phyloP scores from a whole-genome alignment of 257 asterid species.

The Forsythia viridissima region DNA sequence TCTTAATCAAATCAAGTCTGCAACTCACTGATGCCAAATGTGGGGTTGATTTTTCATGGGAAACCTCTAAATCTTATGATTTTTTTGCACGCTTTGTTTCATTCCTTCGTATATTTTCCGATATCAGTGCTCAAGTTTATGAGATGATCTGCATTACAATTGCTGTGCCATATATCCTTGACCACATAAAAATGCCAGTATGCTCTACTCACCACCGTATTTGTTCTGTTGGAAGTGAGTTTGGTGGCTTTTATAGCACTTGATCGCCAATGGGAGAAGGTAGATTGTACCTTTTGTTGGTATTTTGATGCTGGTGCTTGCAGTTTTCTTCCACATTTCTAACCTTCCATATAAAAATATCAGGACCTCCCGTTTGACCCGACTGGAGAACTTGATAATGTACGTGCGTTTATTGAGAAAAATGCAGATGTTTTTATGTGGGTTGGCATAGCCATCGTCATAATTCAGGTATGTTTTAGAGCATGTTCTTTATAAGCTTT shows the following conservation, averaged over 20 bases:
- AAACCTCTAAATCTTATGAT: neutral
- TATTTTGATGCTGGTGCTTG: constrained; percentile 17
- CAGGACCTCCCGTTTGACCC: constrained; percentile 84
- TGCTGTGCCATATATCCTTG: constrained; percentile 40
- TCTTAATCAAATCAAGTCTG: constrained; percentile 5
- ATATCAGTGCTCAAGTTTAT: neutral
- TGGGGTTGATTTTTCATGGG: neutral
- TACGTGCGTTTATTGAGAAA: constrained; percentile 52
- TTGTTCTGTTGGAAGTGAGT: constrained; percentile 62
- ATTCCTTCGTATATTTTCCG: neutral
- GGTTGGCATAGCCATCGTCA: constrained; percentile 62
- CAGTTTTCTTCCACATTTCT: constrained; percentile 16
- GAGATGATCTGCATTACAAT: neutral
- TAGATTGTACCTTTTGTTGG: constrained; percentile 26
- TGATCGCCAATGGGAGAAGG: constrained; percentile 82
- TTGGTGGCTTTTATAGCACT: constrained; percentile 70
- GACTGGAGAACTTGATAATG: constrained; percentile 75
- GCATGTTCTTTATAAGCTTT: constrained; percentile 18
- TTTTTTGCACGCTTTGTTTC: neutral
- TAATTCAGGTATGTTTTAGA: constrained; percentile 66
- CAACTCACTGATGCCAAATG: constrained; percentile 3
- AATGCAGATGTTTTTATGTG: constrained; percentile 65
- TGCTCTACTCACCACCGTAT: constrained; percentile 48
- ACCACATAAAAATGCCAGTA: constrained; percentile 50
- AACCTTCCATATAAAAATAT: constrained; percentile 20